These are phyloP conservation scores for Alternaria metachromatica DNA, from an alignment of 2,329 filamentous ascomycete species.

Conservation along the genomic window DNA sequence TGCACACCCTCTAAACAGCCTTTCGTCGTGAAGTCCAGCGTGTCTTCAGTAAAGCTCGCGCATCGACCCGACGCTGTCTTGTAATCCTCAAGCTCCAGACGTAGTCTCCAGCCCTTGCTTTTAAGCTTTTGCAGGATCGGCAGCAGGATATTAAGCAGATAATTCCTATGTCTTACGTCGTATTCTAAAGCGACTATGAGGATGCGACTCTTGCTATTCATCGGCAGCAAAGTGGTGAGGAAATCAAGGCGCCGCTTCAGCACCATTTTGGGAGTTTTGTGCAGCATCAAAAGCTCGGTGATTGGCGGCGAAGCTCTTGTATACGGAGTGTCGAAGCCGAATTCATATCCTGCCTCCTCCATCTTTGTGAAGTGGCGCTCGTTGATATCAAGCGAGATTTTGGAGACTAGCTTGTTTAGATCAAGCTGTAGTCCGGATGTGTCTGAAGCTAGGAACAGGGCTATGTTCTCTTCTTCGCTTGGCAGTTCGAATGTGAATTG, in stretches of 20 bases:
- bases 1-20: not conserved
- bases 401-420: not conserved
- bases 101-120: not conserved
- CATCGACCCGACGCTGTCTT: not conserved
- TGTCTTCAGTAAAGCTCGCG: not conserved
- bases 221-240: not conserved
- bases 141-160: not conserved
- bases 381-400: not conserved
- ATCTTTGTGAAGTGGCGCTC: not conserved
- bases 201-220: not conserved
- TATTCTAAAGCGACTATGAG: not conserved
- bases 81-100: not conserved
- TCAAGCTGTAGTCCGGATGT: not conserved
- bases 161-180: not conserved
- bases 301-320: not conserved
- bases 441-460: not conserved
- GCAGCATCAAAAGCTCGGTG: not conserved
- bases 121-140: not conserved
- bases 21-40: not conserved
- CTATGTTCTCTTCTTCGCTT: not conserved
- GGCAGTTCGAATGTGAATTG: not conserved
- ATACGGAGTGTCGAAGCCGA: not conserved
- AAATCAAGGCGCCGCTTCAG: not conserved
- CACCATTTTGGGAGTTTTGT: not conserved
- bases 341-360: not conserved